A percentile compares a stretch with the other conserved stretches of the same genome.
Evolutionary conservation across 257 asterid genomes (phyloP).

Genomic region (Solanum paucissectum): DNA sequence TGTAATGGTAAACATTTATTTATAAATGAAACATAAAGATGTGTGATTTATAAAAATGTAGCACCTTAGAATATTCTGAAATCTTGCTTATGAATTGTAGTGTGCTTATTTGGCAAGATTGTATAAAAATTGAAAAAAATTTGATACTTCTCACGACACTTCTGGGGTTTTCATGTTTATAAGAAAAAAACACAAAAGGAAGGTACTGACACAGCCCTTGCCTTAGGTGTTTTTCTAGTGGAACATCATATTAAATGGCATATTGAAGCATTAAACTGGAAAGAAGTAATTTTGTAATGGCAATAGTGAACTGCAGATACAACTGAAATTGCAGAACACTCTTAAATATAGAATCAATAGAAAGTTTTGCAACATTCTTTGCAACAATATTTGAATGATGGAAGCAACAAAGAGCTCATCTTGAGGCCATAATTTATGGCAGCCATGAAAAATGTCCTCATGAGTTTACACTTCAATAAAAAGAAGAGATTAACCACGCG

Average conservation of each 20-base stretch:
- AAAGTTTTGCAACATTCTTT: neutral
- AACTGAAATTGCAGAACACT: neutral
- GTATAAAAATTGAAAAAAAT: neutral
- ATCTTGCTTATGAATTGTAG: neutral
- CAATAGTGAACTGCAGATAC: neutral
- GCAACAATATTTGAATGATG: neutral
- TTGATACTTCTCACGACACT: neutral
- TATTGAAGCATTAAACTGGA: neutral
- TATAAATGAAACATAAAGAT: neutral
- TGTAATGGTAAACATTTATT: neutral
- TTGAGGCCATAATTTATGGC: neutral
- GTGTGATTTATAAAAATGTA: neutral
- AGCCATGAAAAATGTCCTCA: neutral
- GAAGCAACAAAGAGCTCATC: neutral
- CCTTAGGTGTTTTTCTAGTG: neutral
- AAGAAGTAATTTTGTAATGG: neutral
- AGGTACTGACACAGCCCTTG: neutral
- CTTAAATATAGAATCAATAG: neutral
- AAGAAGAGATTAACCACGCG: neutral
- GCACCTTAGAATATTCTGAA: neutral
- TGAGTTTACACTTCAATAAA: neutral
- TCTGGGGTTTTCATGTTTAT: neutral
- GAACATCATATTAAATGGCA: neutral
- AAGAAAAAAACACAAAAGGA: neutral
- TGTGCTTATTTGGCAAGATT: neutral